phyloP scores from a whole-genome alignment of 108 stramenopile genomes.

The Cyclotella choctawhatcheeana region DNA sequence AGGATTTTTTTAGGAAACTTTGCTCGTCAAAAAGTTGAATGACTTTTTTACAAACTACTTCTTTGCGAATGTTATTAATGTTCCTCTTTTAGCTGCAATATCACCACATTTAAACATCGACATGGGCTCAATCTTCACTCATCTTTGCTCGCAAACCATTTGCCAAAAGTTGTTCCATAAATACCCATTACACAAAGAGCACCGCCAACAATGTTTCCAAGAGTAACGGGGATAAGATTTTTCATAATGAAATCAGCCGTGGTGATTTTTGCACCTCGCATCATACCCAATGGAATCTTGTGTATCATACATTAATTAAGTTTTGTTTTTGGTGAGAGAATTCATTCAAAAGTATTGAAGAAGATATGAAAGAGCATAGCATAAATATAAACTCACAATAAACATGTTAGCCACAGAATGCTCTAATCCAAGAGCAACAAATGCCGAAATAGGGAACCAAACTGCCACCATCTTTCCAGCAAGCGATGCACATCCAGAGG shows the following conservation, averaged over 20 bases:
- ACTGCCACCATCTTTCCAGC: conserved; percentile 89
- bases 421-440: conserved; percentile 91
- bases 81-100: too few relatives aligned
- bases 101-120: not conserved
- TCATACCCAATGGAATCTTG: conserved; percentile 91
- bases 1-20: too few relatives aligned
- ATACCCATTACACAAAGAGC: conserved; percentile 86
- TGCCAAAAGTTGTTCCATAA: conserved; percentile 75
- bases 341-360: not conserved
- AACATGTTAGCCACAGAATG: conserved; percentile 98
- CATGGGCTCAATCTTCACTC: conserved; percentile 20
- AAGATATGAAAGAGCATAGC: not conserved
- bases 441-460: conserved; percentile 92
- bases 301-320: not conserved
- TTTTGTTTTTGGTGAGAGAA: not conserved
- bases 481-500: conserved; percentile 77
- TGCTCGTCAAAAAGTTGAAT: too few relatives aligned
- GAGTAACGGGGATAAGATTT: conserved; percentile 92
- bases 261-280: conserved; percentile 91
- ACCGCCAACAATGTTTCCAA: conserved; percentile 97
- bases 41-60: too few relatives aligned
- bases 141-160: conserved; percentile 76
- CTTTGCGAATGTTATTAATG: too few relatives aligned
- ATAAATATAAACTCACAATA: conserved; percentile 60
- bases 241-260: conserved; percentile 73